Conservation (phyloP, 1,284 basidiomycete genomes). For the Moesziomyces antarcticus region DNA sequence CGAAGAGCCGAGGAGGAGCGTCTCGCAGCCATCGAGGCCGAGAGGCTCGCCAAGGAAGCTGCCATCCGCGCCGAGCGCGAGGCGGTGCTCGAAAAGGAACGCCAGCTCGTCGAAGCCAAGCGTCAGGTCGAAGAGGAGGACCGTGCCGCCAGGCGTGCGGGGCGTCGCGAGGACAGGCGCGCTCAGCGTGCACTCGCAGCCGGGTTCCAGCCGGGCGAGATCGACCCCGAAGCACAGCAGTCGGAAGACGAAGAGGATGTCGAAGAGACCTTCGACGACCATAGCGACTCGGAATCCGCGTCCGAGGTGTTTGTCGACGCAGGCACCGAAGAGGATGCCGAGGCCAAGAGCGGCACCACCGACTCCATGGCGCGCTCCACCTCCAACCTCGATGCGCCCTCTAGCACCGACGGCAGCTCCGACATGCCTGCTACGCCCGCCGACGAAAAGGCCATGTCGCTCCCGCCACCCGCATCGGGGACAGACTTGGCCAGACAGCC, state of each 20-base stretch:
- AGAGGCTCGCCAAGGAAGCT: constrained; percentile 30
- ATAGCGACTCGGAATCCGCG: constrained; percentile 20
- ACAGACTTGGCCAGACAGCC: constrained; percentile 14
- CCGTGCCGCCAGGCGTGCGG: constrained; percentile 32
- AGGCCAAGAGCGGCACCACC: constrained; percentile 25
- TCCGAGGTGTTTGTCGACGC: constrained; percentile 48
- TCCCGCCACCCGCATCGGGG: constrained; percentile 4
- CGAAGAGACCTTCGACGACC: constrained; percentile 10
- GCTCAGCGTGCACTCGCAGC: constrained; percentile 29
- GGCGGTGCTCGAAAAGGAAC: constrained; percentile 37
- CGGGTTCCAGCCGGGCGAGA: constrained; percentile 30
- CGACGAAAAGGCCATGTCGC: constrained; percentile 28
- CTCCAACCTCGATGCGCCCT: constrained; percentile 33
- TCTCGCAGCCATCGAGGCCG: constrained; percentile 43
- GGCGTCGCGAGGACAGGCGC: constrained; percentile 29
- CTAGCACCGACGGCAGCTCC: constrained; percentile 44
- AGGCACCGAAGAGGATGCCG: constrained; percentile 10
- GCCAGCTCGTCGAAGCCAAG: constrained; percentile 38
- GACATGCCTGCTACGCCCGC: constrained; percentile 44
- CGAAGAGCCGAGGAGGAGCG: constrained; percentile 39
- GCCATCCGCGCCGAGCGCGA: constrained; percentile 30
- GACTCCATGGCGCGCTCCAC: constrained; percentile 31
- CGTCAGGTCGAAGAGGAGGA: constrained; percentile 51
- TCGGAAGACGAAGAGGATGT: constrained; percentile 25
- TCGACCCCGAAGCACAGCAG: constrained; percentile 26